A percentile compares a stretch with the other conserved stretches of the same genome.
phyloP scores from a whole-genome alignment of 2,329 filamentous ascomycete species.

The Fusarium sp. region DNA sequence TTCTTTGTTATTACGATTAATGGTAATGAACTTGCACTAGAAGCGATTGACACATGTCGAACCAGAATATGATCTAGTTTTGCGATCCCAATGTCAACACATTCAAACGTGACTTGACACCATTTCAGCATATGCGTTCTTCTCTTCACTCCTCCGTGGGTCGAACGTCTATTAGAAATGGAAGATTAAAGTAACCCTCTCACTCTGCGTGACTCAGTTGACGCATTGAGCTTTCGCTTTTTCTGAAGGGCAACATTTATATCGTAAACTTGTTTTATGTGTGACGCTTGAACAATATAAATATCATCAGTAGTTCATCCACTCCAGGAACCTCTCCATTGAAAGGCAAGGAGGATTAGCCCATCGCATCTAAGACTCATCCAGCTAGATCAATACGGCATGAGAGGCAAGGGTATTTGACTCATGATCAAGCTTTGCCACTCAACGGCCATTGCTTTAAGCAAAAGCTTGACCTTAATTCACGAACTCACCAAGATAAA shows the following conservation, averaged over 20 bases:
- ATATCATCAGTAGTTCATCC: not conserved
- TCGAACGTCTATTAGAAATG: conserved; percentile 67
- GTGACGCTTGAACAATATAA: not conserved
- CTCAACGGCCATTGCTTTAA: not conserved
- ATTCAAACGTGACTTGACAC: conserved; percentile 40
- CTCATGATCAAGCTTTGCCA: conserved; percentile 2
- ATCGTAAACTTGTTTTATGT: not conserved
- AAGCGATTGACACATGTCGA: conserved; percentile 2
- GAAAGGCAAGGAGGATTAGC: not conserved
- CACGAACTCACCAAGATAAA: not conserved
- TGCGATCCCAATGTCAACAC: not conserved
- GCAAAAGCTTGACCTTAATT: conserved; percentile 10
- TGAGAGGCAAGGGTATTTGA: conserved; percentile 6
- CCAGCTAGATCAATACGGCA: not conserved
- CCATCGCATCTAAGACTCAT: not conserved
- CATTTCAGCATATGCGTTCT: conserved; percentile 69
- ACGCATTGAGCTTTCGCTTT: conserved; percentile 61
- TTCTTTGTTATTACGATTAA: conserved; percentile 31
- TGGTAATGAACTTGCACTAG: conserved; percentile 27
- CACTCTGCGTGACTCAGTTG: conserved; percentile 63
- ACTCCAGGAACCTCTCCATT: not conserved
- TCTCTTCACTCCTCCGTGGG: conserved; percentile 62
- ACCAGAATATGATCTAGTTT: not conserved
- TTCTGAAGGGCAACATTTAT: conserved; percentile 60
- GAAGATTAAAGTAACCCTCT: conserved; percentile 64